Evolutionary conservation across 192 early-diverging fungal genomes (phyloP).

Genomic region (Dissophora globulifera): DNA sequence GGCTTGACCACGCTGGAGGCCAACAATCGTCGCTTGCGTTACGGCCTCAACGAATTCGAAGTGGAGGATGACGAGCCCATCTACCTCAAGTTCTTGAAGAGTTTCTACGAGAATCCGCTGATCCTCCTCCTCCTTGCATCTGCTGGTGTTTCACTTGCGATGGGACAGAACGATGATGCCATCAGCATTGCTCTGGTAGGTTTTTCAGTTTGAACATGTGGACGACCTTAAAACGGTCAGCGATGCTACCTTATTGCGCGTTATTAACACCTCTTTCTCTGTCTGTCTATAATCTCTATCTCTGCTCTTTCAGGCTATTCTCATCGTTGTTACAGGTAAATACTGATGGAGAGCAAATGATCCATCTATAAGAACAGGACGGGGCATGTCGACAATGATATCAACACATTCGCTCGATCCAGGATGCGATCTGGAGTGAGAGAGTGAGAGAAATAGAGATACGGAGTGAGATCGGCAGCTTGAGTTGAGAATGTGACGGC

Average conservation of each 20-base stretch:
- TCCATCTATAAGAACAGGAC: background rate
- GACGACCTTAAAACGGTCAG: too few relatives aligned
- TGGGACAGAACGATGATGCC: constrained; percentile 87
- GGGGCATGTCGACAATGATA: too few relatives aligned
- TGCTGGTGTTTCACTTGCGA: constrained; percentile 73
- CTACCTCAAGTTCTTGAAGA: constrained; percentile 81
- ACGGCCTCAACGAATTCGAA: constrained; percentile 78
- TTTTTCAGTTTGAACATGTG: too few relatives aligned
- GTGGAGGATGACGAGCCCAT: constrained; percentile 73
- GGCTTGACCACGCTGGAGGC: constrained; percentile 61
- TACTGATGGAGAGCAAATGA: background rate
- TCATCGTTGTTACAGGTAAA: constrained; percentile 59
- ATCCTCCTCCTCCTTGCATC: constrained; percentile 82
- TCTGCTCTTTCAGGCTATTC: too few relatives aligned
- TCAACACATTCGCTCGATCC: too few relatives aligned
- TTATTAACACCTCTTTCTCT: too few relatives aligned
- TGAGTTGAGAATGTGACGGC: too few relatives aligned
- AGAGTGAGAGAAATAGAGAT: too few relatives aligned
- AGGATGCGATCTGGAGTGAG: too few relatives aligned
- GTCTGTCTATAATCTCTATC: too few relatives aligned
- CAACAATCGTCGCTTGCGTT: constrained; percentile 46
- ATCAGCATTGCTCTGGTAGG: constrained; percentile 81
- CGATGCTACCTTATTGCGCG: too few relatives aligned
- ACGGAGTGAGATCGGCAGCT: too few relatives aligned
- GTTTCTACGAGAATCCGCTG: constrained; percentile 84